Conservation (phyloP, 2,329 filamentous ascomycete genomes). For the Corynespora cassiicola region DNA sequence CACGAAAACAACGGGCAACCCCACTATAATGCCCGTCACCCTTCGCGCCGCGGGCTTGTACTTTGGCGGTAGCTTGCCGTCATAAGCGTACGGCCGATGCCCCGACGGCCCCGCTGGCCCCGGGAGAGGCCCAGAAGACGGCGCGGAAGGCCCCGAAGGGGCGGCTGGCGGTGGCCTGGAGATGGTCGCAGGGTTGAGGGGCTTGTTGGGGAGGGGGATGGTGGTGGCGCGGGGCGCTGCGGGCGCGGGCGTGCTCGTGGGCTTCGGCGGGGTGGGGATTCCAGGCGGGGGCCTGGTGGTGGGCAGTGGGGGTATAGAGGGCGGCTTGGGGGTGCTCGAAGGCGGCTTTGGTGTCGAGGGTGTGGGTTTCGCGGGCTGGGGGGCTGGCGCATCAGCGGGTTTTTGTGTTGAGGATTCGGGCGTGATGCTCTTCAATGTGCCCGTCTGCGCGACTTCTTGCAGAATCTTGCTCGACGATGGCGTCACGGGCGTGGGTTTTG, state of each 20-base stretch:
- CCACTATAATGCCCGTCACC: slow-evolving; percentile 42
- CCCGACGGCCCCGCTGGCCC: slow-evolving; percentile 7
- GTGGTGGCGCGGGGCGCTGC: slow-evolving; percentile 19
- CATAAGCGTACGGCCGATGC: slow-evolving; percentile 13
- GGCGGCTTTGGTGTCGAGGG: neutral
- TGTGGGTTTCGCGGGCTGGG: neutral
- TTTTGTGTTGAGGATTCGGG: neutral
- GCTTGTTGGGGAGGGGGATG: slow-evolving; percentile 29
- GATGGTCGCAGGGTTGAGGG: slow-evolving; percentile 52
- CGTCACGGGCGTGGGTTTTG: slow-evolving; percentile 33
- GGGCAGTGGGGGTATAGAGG: slow-evolving; percentile 9
- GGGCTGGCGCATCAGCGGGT: neutral
- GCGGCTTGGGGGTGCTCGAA: neutral
- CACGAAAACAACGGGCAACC: slow-evolving; percentile 41
- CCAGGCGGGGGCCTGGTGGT: slow-evolving; percentile 1
- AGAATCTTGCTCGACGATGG: slow-evolving; percentile 38
- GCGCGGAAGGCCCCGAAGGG: no score
- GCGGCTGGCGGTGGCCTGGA: slow-evolving; percentile 63
- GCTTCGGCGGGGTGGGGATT: slow-evolving; percentile 6
- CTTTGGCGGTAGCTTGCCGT: slow-evolving; percentile 31
- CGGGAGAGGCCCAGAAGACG: neutral
- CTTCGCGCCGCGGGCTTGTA: slow-evolving; percentile 40
- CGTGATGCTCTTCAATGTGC: slow-evolving; percentile 19
- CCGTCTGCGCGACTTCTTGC: slow-evolving; percentile 32
- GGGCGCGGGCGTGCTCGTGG: neutral